Percentiles rank a stretch among this genome's conserved stretches.
phyloP scores from a whole-genome alignment of 1,284 basidiomycete genomes.

The Malassezia brasiliensis region DNA sequence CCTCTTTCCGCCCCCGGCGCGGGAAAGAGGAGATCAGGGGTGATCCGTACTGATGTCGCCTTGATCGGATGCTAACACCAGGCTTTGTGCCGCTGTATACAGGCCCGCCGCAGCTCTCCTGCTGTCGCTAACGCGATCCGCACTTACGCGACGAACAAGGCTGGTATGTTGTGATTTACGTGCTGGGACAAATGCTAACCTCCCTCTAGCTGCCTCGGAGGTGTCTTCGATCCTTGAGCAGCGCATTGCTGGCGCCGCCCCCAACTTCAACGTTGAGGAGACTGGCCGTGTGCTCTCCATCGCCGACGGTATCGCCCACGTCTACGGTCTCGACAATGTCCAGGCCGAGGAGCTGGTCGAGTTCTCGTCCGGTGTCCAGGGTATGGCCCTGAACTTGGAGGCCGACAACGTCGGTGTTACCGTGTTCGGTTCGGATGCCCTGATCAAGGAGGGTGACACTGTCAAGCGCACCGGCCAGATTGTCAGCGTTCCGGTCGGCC shows the following conservation, averaged over 20 bases:
- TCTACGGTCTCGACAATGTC: slow-evolving; percentile 74
- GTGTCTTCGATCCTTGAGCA: slow-evolving; percentile 98
- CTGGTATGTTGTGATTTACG: slow-evolving; percentile 57
- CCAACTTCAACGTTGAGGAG: slow-evolving; percentile 92
- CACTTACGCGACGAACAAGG: slow-evolving; percentile 92
- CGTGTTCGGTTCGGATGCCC: slow-evolving; percentile 99
- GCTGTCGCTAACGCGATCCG: slow-evolving; percentile 34
- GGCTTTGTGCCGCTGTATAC: neutral
- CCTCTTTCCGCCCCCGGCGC: too few relatives aligned
- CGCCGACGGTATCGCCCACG: slow-evolving; percentile 99
- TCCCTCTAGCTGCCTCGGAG: slow-evolving; percentile 77
- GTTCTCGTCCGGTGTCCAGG: slow-evolving; percentile 87
- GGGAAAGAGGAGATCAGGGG: too few relatives aligned
- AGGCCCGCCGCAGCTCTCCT: slow-evolving; percentile 55
- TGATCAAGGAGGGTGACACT: slow-evolving; percentile 98
- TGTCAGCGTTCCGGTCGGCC: slow-evolving; percentile 97
- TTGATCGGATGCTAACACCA: neutral
- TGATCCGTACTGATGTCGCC: neutral
- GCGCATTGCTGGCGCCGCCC: slow-evolving; percentile 83
- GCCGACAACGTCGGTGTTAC: slow-evolving; percentile 99
- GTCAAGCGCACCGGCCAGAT: slow-evolving; percentile 99
- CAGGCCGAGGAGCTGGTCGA: slow-evolving; percentile 99
- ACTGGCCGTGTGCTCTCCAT: slow-evolving; percentile 96
- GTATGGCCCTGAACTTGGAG: slow-evolving; percentile 98
- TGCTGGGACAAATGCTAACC: slow-evolving; percentile 1